Evolutionary conservation across 108 stramenopile species (phyloP).

Genomic region (Nitzschia inconspicua): DNA sequence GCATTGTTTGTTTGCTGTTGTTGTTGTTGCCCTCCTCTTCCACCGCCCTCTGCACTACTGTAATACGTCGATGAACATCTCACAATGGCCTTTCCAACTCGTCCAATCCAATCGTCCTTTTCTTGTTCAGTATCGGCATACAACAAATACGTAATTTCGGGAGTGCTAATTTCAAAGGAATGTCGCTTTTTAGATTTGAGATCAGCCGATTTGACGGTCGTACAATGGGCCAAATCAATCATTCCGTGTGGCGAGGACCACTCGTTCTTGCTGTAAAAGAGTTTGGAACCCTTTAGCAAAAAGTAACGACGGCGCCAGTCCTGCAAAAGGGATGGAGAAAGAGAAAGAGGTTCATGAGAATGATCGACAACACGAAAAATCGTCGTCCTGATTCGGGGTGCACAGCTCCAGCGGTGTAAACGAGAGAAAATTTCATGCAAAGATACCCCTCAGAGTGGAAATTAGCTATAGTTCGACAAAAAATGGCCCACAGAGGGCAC

Average conservation of each 20-base stretch:
- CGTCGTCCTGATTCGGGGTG: no score
- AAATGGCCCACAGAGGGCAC: no score
- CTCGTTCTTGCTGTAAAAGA: conserved; percentile 92
- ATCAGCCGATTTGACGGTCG: conserved; percentile 99
- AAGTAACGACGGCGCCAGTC: conserved; percentile 99
- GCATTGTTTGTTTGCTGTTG: conserved; percentile 11
- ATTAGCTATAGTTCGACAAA: no score
- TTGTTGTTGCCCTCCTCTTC: conserved; percentile 16
- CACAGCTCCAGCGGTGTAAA: no score
- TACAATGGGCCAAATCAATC: conserved; percentile 93
- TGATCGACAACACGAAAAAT: not conserved
- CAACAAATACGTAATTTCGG: conserved; percentile 90
- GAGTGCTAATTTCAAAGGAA: conserved; percentile 97
- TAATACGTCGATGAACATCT: conserved; percentile 84
- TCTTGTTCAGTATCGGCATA: conserved; percentile 99
- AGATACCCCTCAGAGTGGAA: no score
- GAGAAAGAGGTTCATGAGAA: conserved; percentile 1
- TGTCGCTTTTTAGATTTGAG: conserved; percentile 93
- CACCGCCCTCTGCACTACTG: conserved; percentile 3
- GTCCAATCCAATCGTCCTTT: conserved; percentile 99
- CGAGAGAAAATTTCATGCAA: no score
- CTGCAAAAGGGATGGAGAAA: no score
- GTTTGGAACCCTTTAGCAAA: conserved; percentile 95
- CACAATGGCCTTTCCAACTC: conserved; percentile 97
- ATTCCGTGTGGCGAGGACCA: conserved; percentile 81